Percentiles rank a stretch among this genome's conserved stretches.
These are phyloP conservation scores for Sporothrix protearum DNA, from an alignment of 2,329 filamentous ascomycete species.

Conservation along the genomic window DNA sequence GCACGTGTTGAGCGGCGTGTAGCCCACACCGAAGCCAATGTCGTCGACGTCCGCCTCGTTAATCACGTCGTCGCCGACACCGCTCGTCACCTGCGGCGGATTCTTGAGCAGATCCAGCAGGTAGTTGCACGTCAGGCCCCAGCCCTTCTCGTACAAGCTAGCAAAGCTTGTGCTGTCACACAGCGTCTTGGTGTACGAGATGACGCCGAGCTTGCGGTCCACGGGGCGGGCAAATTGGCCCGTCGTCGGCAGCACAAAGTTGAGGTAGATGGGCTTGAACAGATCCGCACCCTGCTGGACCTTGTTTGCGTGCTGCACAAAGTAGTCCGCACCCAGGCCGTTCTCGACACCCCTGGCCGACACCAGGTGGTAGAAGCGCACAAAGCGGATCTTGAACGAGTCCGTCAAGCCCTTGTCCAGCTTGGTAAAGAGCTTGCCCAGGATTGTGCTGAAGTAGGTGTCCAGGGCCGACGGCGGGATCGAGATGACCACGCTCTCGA, in stretches of 20 bases:
- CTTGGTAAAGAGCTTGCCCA: conserved; percentile 77
- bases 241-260: conserved; percentile 81
- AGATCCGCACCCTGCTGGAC: conserved; percentile 64
- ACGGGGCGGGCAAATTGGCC: conserved; percentile 81
- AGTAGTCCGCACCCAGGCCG: conserved; percentile 88
- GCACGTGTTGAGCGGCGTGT: conserved; percentile 90
- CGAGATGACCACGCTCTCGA: conserved; percentile 72
- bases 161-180: conserved; percentile 83
- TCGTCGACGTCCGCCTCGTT: conserved; percentile 91
- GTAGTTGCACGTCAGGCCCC: conserved; percentile 85
- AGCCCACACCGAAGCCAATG: conserved; percentile 89
- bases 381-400: conserved; percentile 79
- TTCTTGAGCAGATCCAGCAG: conserved; percentile 86
- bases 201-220: conserved; percentile 88
- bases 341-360: conserved; percentile 68
- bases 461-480: conserved; percentile 71
- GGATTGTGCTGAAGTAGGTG: conserved; percentile 72
- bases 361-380: conserved; percentile 91
- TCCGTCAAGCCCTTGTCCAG: conserved; percentile 68
- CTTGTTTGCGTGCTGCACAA: conserved; percentile 77
- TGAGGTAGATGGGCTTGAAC: conserved; percentile 81
- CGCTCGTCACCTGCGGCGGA: conserved; percentile 65
- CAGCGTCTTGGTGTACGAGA: conserved; percentile 89
- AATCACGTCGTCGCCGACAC: conserved; percentile 70
- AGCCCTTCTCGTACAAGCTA: conserved; percentile 78